Evolutionary conservation across 768 basidiomycete species (phyloP).

Genomic region (Suillus plorans): DNA sequence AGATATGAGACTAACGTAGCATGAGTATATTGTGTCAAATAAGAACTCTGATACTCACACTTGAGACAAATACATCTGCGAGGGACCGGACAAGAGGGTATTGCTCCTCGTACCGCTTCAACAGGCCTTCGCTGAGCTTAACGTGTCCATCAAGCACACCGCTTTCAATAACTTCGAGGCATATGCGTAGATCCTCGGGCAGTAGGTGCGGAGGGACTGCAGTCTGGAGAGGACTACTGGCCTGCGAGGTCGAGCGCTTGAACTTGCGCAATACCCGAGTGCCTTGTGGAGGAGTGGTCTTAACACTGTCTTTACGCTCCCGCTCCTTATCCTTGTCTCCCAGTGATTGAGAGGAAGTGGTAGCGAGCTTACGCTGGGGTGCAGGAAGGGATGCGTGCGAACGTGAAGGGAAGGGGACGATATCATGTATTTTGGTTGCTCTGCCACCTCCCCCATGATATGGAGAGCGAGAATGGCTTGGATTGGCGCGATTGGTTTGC

Average conservation of each 20-base stretch:
- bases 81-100: constrained; percentile 91
- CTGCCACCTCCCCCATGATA: constrained; percentile 55
- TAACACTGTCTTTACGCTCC: constrained; percentile 45
- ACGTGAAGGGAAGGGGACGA: constrained; percentile 75
- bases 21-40: constrained; percentile 5
- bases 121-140: constrained; percentile 78
- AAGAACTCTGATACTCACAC: constrained; percentile 53
- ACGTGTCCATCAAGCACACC: constrained; percentile 90
- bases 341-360: constrained; percentile 72
- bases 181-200: constrained; percentile 83
- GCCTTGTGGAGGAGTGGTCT: constrained; percentile 32
- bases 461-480: constrained; percentile 74
- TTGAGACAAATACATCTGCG: constrained; percentile 94
- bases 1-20: constrained; percentile 75
- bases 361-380: constrained; percentile 53
- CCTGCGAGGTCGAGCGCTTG: constrained; percentile 60
- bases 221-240: constrained; percentile 44
- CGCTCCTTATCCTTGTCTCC: constrained; percentile 50
- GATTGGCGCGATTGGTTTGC: constrained; percentile 22
- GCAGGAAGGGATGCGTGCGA: constrained; percentile 80
- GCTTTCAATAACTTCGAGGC: constrained; percentile 82
- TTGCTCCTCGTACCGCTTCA: constrained; percentile 92
- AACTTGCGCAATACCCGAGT: constrained; percentile 66
- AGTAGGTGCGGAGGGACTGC: constrained; percentile 74
- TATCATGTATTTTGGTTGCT: constrained; percentile 39